A percentile compares a stretch with the other conserved stretches of the same genome.
Conservation (phyloP, 2,329 filamentous ascomycete genomes). For the Scedosporium boydii region DNA sequence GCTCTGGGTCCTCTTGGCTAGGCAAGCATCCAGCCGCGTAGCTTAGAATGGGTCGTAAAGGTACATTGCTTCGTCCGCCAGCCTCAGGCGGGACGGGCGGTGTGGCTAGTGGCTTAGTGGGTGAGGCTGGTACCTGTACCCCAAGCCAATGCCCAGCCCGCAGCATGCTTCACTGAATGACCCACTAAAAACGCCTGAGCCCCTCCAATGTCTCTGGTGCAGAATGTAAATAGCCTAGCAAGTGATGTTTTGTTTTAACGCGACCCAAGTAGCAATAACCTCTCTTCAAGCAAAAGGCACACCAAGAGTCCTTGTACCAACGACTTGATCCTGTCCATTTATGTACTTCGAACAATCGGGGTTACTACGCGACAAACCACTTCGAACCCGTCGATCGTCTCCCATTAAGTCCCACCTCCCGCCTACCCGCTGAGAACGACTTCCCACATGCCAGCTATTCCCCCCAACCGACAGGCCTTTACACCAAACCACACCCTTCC, state of each 20-base stretch:
- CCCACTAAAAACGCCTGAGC: background rate
- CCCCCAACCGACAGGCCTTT: background rate
- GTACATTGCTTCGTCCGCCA: background rate
- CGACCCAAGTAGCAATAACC: background rate
- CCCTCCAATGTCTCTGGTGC: background rate
- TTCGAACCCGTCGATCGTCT: too few species aligned
- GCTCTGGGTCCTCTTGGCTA: constrained; percentile 11
- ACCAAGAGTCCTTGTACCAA: background rate
- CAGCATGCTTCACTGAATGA: background rate
- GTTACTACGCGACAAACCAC: too few species aligned
- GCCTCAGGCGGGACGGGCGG: constrained; percentile 6
- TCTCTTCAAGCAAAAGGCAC: background rate
- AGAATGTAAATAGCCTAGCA: background rate
- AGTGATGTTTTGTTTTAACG: background rate
- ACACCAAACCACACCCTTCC: background rate
- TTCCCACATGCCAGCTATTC: background rate
- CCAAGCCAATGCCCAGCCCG: background rate
- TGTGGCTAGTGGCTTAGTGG: background rate
- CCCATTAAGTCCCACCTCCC: too few species aligned
- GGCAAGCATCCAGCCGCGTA: constrained; percentile 25
- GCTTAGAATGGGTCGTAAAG: background rate
- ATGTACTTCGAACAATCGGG: too few species aligned
- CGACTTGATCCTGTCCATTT: background rate
- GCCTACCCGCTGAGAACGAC: background rate
- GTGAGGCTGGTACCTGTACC: background rate